A percentile compares a stretch with the other conserved stretches of the same genome.
Evolutionary conservation across 768 basidiomycete genomes (phyloP).

Genomic region (Lactarius sp.): DNA sequence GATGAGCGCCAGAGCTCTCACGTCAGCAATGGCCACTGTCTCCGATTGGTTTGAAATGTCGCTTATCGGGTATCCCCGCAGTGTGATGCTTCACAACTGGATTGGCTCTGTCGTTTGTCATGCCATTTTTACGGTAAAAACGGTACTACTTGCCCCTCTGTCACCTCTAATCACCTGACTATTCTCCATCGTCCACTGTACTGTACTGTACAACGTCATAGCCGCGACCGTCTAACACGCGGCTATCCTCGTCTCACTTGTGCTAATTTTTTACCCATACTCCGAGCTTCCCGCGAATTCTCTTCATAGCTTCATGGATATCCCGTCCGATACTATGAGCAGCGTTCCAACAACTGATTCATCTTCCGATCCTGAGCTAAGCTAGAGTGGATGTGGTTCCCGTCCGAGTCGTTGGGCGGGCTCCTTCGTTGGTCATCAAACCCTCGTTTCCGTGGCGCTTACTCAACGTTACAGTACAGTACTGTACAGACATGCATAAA

Average conservation of each 20-base stretch:
- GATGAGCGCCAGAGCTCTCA: not conserved
- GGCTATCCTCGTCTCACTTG: not conserved
- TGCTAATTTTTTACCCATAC: not conserved
- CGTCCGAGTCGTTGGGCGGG: not conserved
- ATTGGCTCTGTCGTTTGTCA: not conserved
- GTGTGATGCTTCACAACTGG: not conserved
- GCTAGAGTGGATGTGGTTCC: not conserved
- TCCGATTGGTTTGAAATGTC: slow-evolving; percentile 22
- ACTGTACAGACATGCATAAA: not conserved
- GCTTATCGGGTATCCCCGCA: slow-evolving; percentile 1
- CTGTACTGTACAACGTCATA: not conserved
- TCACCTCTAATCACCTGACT: not conserved
- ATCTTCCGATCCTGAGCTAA: slow-evolving; percentile 12
- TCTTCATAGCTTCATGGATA: not conserved
- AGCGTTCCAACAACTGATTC: not conserved
- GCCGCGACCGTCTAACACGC: not conserved
- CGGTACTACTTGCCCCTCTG: not conserved
- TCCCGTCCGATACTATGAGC: not conserved
- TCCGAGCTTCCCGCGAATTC: not conserved
- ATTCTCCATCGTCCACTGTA: not conserved
- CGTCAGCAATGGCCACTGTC: not conserved
- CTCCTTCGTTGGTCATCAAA: not conserved
- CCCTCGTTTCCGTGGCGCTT: not conserved
- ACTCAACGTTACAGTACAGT: not conserved
- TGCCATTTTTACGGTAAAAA: not conserved